A percentile compares a stretch with the other conserved stretches of the same genome.
These are phyloP conservation scores for Sporothrix mexicana DNA, from an alignment of 2,329 filamentous ascomycete species.

Conservation along the genomic window DNA sequence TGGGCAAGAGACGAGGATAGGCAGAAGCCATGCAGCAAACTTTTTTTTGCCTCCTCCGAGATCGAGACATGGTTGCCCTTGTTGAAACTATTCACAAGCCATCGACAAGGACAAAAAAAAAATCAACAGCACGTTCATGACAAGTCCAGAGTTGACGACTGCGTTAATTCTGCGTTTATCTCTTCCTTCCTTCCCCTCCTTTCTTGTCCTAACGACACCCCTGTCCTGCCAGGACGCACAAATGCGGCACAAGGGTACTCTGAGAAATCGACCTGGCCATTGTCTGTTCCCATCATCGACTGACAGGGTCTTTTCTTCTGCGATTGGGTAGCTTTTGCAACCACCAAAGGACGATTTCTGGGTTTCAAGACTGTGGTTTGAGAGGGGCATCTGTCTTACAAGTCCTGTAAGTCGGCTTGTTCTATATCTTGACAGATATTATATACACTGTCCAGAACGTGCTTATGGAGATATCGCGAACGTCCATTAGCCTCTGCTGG, in stretches of 20 bases:
- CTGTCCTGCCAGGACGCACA: background rate
- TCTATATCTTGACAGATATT: background rate
- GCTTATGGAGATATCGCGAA: background rate
- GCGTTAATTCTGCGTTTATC: background rate
- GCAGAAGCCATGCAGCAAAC: background rate
- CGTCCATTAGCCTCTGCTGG: background rate
- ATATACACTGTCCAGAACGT: background rate
- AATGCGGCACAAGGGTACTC: conserved; percentile 2
- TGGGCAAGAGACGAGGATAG: conserved; percentile 5
- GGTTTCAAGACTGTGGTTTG: background rate
- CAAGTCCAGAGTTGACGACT: background rate
- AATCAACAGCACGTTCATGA: background rate
- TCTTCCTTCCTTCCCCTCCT: background rate
- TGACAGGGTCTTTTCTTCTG: conserved; percentile 20
- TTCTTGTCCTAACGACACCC: background rate
- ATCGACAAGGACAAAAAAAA: background rate
- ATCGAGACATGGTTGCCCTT: background rate
- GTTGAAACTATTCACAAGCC: conserved; percentile 2
- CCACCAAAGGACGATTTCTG: background rate
- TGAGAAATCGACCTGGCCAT: background rate
- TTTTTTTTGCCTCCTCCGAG: background rate
- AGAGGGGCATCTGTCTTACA: background rate
- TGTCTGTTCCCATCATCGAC: conserved; percentile 6
- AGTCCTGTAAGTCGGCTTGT: background rate
- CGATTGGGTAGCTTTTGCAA: conserved; percentile 20